Base-by-base conservation (phyloP, 2,329 filamentous ascomycete genomes). In the Pestalotiopsis sp. region DNA sequence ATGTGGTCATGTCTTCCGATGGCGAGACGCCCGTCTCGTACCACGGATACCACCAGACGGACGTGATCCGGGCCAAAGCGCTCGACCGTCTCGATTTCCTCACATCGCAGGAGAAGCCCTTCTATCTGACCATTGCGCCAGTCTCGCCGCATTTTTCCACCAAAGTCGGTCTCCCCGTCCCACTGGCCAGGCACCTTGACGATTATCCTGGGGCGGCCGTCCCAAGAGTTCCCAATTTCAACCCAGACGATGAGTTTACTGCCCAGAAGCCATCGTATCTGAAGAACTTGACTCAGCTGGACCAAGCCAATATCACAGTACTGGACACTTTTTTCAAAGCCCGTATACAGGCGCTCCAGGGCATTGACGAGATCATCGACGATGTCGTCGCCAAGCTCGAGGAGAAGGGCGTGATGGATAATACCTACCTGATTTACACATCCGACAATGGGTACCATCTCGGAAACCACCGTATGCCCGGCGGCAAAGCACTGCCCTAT, bases 381-480 rank as follows among this genome's bases (percentile, higher is more conserved):
- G 72, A 73, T 0, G 69, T 87, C 1, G 71, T 87, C 7, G 68
- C 73, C 3, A 78, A 78, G 0, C 76, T 88, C 1, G 78, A 82
- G 17, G 77, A 81, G 3, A 72, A 81, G 0, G 88, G 86, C n/a
- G 79, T 92, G 1, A 82, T 92, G 14, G 89, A 88, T 64, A 85
- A 88, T 35, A 85, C 86, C 0, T 89, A 87, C 70, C 78, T 89
- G 24, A 81, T 89, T 56, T 89, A 86, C 75, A 86, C 84, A 10
- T 82, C 82, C 3, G 87, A 89, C 74, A 89, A 89, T 70, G 87
- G 87, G 1, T 89, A 82, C 74, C 86, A 89, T 71, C 84, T 89
- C 66, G 83, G 85, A 7, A 85, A 88, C 70, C 87, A 89, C 74
- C 82, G 87, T 0, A 76, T 89, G 38, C 83, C 83, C 52, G 85